phyloP scores from a whole-genome alignment of 345 rosid genomes.

The Salix brachista region DNA sequence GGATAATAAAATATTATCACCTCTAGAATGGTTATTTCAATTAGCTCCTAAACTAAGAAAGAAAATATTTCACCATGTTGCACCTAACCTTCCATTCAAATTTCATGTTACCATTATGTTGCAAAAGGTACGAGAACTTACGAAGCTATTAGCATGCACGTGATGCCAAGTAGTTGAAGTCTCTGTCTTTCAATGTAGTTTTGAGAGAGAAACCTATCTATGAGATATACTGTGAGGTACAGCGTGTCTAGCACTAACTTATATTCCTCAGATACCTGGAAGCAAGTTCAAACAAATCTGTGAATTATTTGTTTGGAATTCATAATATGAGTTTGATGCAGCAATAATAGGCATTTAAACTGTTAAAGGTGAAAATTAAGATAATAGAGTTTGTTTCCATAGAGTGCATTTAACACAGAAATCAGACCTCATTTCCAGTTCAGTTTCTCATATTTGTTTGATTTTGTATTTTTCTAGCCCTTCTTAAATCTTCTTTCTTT shows the following conservation, averaged over 20 bases:
- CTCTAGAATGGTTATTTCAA: not conserved
- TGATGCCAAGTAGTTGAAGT: slow-evolving; percentile 92
- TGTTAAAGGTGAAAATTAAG: not conserved
- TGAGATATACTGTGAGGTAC: slow-evolving; percentile 71
- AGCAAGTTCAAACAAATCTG: slow-evolving; percentile 9
- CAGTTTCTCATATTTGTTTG: not conserved
- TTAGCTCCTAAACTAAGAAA: not conserved
- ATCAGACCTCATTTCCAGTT: not conserved
- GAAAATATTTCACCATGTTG: not conserved
- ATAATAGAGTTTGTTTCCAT: not conserved
- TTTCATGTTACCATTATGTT: not conserved
- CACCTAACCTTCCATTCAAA: not conserved
- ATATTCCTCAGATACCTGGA: slow-evolving; percentile 93
- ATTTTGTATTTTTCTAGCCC: not conserved
- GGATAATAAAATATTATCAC: not conserved
- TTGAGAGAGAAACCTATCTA: slow-evolving; percentile 72
- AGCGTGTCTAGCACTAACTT: slow-evolving; percentile 82
- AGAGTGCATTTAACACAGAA: not conserved
- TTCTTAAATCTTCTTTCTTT: not conserved
- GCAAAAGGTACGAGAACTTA: slow-evolving; percentile 40
- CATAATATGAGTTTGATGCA: not conserved
- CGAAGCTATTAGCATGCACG: slow-evolving; percentile 95
- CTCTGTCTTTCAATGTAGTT: slow-evolving; percentile 63
- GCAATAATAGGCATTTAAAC: not conserved
- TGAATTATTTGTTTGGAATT: not conserved